phyloP scores from a whole-genome alignment of 2,329 filamentous ascomycete genomes.

The Sporothrix pallida region DNA sequence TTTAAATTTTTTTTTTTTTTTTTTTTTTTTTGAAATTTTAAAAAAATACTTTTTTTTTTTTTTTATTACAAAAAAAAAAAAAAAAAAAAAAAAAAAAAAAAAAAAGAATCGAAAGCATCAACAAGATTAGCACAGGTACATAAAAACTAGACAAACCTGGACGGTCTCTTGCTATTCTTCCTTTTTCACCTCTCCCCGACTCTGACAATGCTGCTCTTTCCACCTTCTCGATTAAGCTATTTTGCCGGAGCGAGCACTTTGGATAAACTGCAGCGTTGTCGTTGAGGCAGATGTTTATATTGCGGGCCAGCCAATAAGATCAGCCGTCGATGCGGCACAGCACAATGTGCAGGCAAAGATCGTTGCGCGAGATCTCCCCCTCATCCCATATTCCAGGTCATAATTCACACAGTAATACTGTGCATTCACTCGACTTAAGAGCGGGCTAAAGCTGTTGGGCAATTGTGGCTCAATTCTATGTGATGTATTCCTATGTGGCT shows the following conservation, averaged over 20 bases:
- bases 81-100: background rate
- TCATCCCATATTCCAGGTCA: background rate
- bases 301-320: constrained; percentile 4
- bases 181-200: background rate
- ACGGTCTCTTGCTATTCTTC: too few relatives aligned
- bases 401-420: background rate
- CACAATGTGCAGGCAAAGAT: too few relatives aligned
- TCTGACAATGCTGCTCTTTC: background rate
- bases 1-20: too few relatives aligned
- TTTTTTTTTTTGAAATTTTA: too few relatives aligned
- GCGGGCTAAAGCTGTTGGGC: background rate
- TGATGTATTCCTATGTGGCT: background rate
- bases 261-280: background rate
- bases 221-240: constrained; percentile 4
- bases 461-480: background rate
- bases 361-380: background rate
- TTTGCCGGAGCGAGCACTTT: background rate
- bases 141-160: too few relatives aligned
- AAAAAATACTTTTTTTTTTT: too few relatives aligned
- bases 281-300: background rate
- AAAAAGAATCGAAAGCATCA: background rate
- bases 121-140: background rate
- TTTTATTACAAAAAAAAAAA: background rate
- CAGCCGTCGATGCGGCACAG: constrained; percentile 1
- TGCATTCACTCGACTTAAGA: background rate